A percentile compares a stretch with the other conserved stretches of the same genome.
These are phyloP conservation scores for Salix udensis DNA, from an alignment of 345 rosid species.

Conservation along the genomic window DNA sequence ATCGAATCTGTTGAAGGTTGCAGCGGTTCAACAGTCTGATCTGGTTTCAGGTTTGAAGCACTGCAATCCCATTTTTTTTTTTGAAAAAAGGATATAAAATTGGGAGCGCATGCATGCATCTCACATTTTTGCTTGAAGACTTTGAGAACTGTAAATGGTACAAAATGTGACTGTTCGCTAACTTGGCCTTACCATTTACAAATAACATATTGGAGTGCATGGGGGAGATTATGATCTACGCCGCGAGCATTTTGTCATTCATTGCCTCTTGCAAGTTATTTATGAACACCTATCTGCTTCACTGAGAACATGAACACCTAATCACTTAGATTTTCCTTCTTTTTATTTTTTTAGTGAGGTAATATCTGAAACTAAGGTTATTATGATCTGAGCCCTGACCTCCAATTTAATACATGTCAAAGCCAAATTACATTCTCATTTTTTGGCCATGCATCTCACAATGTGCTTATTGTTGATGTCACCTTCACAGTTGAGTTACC, in stretches of 20 bases:
- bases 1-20: constrained; percentile 22
- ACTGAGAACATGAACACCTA: not conserved
- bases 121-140: not conserved
- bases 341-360: not conserved
- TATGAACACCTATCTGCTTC: too few species aligned
- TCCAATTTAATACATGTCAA: not conserved
- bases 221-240: not conserved
- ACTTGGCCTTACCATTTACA: not conserved
- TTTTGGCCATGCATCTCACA: not conserved
- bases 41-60: constrained; percentile 14
- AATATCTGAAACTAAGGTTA: not conserved
- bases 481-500: not conserved
- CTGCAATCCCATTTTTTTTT: constrained; percentile 7
- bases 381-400: not conserved
- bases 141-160: not conserved
- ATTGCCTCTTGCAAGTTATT: too few species aligned
- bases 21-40: constrained; percentile 12
- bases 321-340: too few species aligned
- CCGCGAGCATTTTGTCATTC: not conserved
- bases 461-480: not conserved
- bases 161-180: not conserved
- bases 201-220: not conserved
- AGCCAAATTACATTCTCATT: not conserved
- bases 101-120: not conserved
- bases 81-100: constrained; percentile 1